Base-by-base conservation (phyloP, 1,139 yeast genomes). In the Lodderomyces theae region DNA sequence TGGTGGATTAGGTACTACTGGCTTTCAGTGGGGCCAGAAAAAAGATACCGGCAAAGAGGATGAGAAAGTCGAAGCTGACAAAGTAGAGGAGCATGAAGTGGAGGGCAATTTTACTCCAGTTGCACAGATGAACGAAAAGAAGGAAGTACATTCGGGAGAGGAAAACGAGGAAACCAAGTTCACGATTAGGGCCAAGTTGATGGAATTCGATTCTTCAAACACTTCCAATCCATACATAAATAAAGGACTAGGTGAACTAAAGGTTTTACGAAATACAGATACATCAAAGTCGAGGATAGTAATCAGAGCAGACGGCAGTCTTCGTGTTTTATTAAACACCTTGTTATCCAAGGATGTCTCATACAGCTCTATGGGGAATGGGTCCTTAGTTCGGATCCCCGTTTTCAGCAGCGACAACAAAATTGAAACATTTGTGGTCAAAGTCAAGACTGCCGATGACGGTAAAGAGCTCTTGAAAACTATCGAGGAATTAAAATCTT, bases 241-340 rank as follows among this genome's bases (percentile, higher is more conserved):
- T 16, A 77, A 78, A 51, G 97, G 97, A 7, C 69, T 89, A 2
- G 98, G 98, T 3, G 89, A 83, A 40, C 68, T 90, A 51, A 85
- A 87, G 53, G 69, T 92, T 10, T 67, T 90, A 46, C 79, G 75
- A 44, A 74, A 82, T 52, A 73, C 72, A 39, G 72, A 67, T 2
- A 76, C 80, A 3, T 63, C 69, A 2, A 87, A 87, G 58, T 61
- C 82, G 2, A 79, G 98, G 56, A 66, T 87, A 11, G 65, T 92
- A 34, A 74, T 92, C 19, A 80, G 97, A 54, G 87, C 96, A 0
- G 97, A 90, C 44, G 96, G 96, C 30, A 80, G 90, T 33, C 85
- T 86, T 36, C 74, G 94, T 51, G 81, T 89, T n/a, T 61, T 92
- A 34, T 66, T 92, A 46, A 92, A 92, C 59, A 68, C 81, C 16